Percentiles rank a stretch among this genome's conserved stretches.
Conservation (phyloP, 768 basidiomycete species). For the Pleurotus platypus region DNA sequence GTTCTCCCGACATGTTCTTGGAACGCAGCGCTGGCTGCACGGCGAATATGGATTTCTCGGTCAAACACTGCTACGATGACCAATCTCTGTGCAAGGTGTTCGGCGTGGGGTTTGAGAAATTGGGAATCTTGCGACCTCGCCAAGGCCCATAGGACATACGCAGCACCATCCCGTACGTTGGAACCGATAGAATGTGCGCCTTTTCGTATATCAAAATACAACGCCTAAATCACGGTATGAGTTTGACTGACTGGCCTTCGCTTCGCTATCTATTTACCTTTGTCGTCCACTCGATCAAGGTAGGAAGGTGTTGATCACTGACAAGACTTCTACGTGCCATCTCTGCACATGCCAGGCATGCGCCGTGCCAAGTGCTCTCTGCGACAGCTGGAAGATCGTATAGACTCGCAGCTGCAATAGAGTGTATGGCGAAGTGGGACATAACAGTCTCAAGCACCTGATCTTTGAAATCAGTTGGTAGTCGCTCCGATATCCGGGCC, state of each 20-base stretch:
- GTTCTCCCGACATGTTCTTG: slow-evolving; percentile 96
- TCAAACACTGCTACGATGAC: slow-evolving; percentile 85
- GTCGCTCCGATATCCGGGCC: slow-evolving; percentile 76
- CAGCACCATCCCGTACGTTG: slow-evolving; percentile 90
- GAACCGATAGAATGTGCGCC: slow-evolving; percentile 93
- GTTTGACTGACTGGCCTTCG: not conserved
- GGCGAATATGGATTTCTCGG: slow-evolving; percentile 89
- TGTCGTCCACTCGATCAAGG: slow-evolving; percentile 74
- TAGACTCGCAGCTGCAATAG: slow-evolving; percentile 54
- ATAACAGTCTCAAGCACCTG: slow-evolving; percentile 85
- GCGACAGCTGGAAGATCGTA: slow-evolving; percentile 75
- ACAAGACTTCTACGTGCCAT: slow-evolving; percentile 83
- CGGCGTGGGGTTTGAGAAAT: slow-evolving; percentile 57
- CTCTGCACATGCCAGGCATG: slow-evolving; percentile 89
- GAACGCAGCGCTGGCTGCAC: slow-evolving; percentile 96
- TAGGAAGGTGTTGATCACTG: slow-evolving; percentile 47
- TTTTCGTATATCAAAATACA: slow-evolving; percentile 89
- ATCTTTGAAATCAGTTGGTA: slow-evolving; percentile 68
- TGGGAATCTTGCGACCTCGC: slow-evolving; percentile 70
- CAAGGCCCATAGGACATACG: slow-evolving; percentile 94
- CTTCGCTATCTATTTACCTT: slow-evolving; percentile 47
- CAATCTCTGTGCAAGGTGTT: slow-evolving; percentile 63
- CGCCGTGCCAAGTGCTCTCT: slow-evolving; percentile 93
- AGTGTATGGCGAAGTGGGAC: slow-evolving; percentile 74
- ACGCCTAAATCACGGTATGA: slow-evolving; percentile 49